Percentiles rank a stretch among this genome's conserved stretches.
These are phyloP conservation scores for Ophiocordyceps camponoti-leonardi DNA, from an alignment of 2,329 filamentous ascomycete genomes.

Conservation along the genomic window DNA sequence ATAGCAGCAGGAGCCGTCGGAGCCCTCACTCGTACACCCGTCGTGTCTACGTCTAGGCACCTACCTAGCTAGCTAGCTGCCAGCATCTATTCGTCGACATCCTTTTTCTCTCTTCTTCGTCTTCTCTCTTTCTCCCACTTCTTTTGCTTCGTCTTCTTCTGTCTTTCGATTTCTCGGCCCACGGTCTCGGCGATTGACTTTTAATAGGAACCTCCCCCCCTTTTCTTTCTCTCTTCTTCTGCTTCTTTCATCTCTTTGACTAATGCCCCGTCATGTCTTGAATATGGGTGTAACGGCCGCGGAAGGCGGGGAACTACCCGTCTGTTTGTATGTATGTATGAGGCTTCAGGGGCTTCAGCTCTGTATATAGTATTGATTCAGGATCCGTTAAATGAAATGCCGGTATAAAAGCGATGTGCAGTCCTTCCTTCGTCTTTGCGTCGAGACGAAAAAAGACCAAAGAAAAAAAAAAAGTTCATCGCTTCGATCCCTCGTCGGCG, in stretches of 20 bases:
- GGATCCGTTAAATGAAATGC: neutral
- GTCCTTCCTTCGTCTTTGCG: neutral
- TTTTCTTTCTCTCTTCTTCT: no score
- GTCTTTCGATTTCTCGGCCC: no score
- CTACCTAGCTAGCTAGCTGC: no score
- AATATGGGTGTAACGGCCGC: neutral
- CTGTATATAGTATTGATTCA: no score
- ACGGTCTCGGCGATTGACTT: no score
- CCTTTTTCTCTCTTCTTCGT: neutral
- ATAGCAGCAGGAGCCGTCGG: conserved; percentile 23
- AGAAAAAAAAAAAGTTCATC: conserved; percentile 5
- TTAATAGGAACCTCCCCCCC: no score
- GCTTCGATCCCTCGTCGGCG: conserved; percentile 25
- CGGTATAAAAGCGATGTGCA: no score
- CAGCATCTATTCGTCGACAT: no score
- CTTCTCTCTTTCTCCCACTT: neutral
- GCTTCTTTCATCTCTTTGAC: no score
- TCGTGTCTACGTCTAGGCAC: conserved; percentile 33
- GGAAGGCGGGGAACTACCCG: neutral
- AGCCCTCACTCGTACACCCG: conserved; percentile 30
- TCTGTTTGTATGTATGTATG: no score
- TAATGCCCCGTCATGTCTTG: neutral
- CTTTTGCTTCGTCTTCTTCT: no score
- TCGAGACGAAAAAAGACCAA: neutral
- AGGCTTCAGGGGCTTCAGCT: neutral